Conservation (phyloP, 768 basidiomycete species). For the Trametes coccinea region DNA sequence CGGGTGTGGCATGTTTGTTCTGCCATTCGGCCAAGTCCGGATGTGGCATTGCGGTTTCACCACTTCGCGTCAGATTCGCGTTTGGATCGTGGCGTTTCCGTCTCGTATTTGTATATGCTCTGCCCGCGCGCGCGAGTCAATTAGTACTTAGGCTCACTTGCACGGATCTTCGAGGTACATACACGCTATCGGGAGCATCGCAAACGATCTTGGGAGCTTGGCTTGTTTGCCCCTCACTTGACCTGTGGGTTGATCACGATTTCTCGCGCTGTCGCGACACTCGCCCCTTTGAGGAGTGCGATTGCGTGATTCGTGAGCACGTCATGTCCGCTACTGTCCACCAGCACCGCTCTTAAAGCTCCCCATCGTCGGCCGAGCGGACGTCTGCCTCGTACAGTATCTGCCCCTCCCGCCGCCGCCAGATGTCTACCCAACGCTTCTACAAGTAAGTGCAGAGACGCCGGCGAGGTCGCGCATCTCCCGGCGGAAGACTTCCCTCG, state of each 20-base stretch:
- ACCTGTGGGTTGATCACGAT: neutral
- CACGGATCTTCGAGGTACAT: too few species aligned
- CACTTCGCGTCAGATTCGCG: too few species aligned
- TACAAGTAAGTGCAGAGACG: slow-evolving; percentile 9
- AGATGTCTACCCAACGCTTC: slow-evolving; percentile 15
- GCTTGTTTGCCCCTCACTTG: too few species aligned
- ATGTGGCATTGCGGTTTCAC: too few species aligned
- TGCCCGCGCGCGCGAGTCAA: too few species aligned
- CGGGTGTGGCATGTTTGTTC: too few species aligned
- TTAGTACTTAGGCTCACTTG: too few species aligned
- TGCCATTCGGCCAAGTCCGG: too few species aligned
- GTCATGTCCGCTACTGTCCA: slow-evolving; percentile 6
- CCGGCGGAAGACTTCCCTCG: neutral
- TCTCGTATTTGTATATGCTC: neutral
- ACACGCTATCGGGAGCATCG: too few species aligned
- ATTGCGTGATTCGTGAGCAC: slow-evolving; percentile 19
- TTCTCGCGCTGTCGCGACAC: slow-evolving; percentile 14
- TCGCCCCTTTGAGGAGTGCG: neutral
- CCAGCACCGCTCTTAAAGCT: slow-evolving; percentile 1
- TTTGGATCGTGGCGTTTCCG: neutral
- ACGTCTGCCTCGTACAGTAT: neutral
- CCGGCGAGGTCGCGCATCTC: neutral
- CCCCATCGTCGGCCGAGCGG: neutral
- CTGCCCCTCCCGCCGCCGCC: neutral
- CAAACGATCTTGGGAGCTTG: too few species aligned